phyloP scores from a whole-genome alignment of 495 filamentous ascomycete genomes.

The Tetracladium marchalianum region DNA sequence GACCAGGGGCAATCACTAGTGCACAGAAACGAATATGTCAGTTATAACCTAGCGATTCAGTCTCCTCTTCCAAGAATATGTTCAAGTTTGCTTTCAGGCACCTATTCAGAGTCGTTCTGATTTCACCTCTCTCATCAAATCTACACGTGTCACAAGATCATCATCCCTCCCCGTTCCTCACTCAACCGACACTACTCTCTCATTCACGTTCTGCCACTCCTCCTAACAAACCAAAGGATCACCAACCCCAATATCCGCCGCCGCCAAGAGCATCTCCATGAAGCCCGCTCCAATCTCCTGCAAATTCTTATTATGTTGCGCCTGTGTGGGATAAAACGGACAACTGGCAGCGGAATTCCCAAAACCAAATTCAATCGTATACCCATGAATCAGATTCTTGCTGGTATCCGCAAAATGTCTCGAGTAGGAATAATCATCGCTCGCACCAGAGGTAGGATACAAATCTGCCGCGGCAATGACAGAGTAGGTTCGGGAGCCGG shows the following conservation, averaged over 20 bases:
- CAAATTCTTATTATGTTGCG: slow-evolving; percentile 26
- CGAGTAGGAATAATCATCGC: slow-evolving; percentile 28
- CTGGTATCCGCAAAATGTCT: slow-evolving; percentile 18
- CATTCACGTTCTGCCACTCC: too few relatives aligned
- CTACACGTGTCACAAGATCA: too few relatives aligned
- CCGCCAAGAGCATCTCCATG: slow-evolving; percentile 23
- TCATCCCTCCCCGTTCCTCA: too few relatives aligned
- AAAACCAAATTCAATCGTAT: slow-evolving; percentile 33
- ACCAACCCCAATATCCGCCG: background rate
- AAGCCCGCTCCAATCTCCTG: slow-evolving; percentile 29
- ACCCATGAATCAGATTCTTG: slow-evolving; percentile 27
- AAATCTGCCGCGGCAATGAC: slow-evolving; percentile 23
- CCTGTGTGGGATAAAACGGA: slow-evolving; percentile 26
- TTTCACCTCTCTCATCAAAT: too few relatives aligned
- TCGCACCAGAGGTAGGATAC: slow-evolving; percentile 28
- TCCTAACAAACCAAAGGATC: background rate
- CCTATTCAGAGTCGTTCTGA: too few relatives aligned
- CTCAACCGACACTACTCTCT: too few relatives aligned
- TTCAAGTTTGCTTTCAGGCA: too few relatives aligned
- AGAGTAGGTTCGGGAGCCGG: slow-evolving; percentile 21
- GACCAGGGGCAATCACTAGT: too few relatives aligned
- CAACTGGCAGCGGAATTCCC: slow-evolving; percentile 20
- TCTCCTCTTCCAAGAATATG: too few relatives aligned
- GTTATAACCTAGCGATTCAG: too few relatives aligned
- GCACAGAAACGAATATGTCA: too few relatives aligned